Percentiles rank a stretch among this genome's conserved stretches.
Conservation (phyloP, 768 basidiomycete genomes). For the Boletus insuetus region DNA sequence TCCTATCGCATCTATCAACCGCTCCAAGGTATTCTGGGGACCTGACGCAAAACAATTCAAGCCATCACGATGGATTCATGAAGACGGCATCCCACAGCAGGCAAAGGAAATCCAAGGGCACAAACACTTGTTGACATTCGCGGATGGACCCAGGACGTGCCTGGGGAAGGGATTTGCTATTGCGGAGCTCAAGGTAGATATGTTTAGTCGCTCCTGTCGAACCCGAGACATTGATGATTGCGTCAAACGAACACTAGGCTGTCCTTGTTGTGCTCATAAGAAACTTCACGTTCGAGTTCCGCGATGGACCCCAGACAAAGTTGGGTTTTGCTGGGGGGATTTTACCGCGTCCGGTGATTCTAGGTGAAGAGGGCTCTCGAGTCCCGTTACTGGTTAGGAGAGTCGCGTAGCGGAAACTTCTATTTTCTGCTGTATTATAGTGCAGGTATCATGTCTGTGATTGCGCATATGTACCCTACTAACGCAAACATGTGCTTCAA, state of each 20-base stretch:
- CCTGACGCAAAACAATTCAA: slow-evolving; percentile 53
- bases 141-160: slow-evolving; percentile 30
- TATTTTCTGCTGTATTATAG: no score
- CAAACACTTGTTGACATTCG: slow-evolving; percentile 28
- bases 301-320: slow-evolving; percentile 38
- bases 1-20: slow-evolving; percentile 48
- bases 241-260: neutral
- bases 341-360: slow-evolving; percentile 35
- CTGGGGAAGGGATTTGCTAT: slow-evolving; percentile 29
- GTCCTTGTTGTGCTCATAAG: slow-evolving; percentile 31
- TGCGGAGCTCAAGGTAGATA: slow-evolving; percentile 5
- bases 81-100: slow-evolving; percentile 22
- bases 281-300: slow-evolving; percentile 33
- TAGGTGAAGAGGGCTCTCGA: slow-evolving; percentile 12
- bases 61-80: slow-evolving; percentile 59
- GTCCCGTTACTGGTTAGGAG: slow-evolving; percentile 12
- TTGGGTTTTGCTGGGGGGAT: slow-evolving; percentile 26
- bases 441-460: neutral
- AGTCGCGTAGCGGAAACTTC: neutral
- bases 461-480: neutral
- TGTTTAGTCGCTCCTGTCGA: neutral
- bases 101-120: slow-evolving; percentile 36
- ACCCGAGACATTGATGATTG: neutral
- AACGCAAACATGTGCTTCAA: neutral
- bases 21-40: slow-evolving; percentile 58